Evolutionary conservation across 257 asterid genomes (phyloP).

Genomic region (Mitragyna speciosa): DNA sequence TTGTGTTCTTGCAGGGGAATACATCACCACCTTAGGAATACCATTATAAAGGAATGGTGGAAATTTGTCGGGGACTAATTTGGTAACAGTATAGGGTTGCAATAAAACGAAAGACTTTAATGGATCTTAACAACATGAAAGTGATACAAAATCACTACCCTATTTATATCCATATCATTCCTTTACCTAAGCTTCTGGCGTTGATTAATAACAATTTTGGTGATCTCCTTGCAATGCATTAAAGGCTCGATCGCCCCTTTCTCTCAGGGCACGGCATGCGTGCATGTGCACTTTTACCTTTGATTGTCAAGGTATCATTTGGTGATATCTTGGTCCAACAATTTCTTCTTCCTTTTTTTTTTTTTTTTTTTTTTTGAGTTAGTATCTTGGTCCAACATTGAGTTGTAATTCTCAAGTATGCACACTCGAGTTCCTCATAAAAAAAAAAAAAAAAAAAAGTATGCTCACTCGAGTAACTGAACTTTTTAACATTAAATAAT

Average conservation of each 20-base stretch:
- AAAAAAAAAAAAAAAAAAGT: no score
- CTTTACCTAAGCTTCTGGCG: background rate
- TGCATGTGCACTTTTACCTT: conserved; percentile 7
- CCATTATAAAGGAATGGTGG: background rate
- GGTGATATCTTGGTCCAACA: background rate
- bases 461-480: no score
- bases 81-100: background rate
- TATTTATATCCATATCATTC: background rate
- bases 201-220: background rate
- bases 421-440: no score
- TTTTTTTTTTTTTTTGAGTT: no score
- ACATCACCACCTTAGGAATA: background rate
- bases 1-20: background rate
- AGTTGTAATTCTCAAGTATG: no score
- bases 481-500: no score
- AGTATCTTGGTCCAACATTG: no score
- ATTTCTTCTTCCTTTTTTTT: no score
- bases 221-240: background rate
- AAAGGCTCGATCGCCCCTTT: background rate
- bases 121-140: background rate
- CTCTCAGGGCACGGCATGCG: background rate
- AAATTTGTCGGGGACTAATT: background rate
- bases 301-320: background rate
- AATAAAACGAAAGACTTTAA: background rate
- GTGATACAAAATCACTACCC: background rate